Base-by-base conservation (phyloP, 345 rosid genomes). In the Murraya koenigii region DNA sequence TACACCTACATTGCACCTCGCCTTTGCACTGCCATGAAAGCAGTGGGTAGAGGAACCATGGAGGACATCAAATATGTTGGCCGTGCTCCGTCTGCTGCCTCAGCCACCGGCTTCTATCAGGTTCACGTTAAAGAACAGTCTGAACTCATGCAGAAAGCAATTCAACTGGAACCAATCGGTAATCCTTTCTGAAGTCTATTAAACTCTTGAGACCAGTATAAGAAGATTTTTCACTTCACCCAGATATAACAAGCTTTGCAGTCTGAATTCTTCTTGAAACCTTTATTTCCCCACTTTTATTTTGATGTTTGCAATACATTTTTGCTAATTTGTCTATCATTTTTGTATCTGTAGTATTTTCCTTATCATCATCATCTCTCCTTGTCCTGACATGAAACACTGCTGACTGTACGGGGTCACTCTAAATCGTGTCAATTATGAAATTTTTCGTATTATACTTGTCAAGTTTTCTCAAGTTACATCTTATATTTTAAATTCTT, bases 1-100 rank as follows among this genome's bases (percentile, higher is more conserved):
- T 92, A 83, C 62, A 81, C 6, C 68, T 90, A 92, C 71, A 77
- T 88, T 28, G 82, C 83, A 44, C 95, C 88, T 1, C 94, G 93
- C 52, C 94, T 92, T 22, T 81, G 84, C 82, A 89, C 93, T 1
- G 84, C 93, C 70, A 86, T 89, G 90, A 84, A 83, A 80, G 83
- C 87, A 32, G 64, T 86, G 58, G 61, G 75, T 6, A 84, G 97
- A 78, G 94, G 94, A 81, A 79, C 71, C 30, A 23, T 85, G 26
- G 92, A 90, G 3, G 92, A 92, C 80, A 81, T 92, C 66, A 92
- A 87, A 64, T 92, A 92, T 30, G 87, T 81, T 0, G 94, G 97
- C 5, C 97, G 94, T 7, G 85, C 84, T 71, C 97, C 97, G 32
- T 92, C 97, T 36, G 93, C 97, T 49, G 88, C 97, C 7, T 85